These are phyloP conservation scores for Meyerozyma elateridarum DNA, from an alignment of 1,139 yeast species.

Conservation along the genomic window DNA sequence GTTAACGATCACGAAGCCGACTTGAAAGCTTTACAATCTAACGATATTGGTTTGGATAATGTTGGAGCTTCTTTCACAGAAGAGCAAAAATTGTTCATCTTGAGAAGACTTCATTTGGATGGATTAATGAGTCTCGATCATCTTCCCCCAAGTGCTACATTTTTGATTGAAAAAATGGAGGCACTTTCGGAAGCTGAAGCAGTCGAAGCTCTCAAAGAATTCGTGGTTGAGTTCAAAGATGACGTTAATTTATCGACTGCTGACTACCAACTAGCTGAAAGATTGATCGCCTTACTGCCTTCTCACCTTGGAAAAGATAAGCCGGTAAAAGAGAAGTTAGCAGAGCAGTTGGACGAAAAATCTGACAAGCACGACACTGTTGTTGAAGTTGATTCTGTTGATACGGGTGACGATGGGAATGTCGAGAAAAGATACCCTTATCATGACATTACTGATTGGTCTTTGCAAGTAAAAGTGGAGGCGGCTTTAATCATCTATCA, in stretches of 20 bases:
- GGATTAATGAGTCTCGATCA: constrained; percentile 23
- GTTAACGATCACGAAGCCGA: constrained; percentile 13
- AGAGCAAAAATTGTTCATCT: constrained; percentile 24
- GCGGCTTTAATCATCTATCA: constrained; percentile 41
- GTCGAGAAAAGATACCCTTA: not conserved
- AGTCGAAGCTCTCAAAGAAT: constrained; percentile 27
- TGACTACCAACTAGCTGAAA: constrained; percentile 20
- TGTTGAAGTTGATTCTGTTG: not conserved
- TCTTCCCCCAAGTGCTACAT: constrained; percentile 23
- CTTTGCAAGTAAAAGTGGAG: constrained; percentile 32
- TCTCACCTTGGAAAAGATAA: not conserved
- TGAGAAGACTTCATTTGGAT: constrained; percentile 24
- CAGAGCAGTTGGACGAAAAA: not conserved
- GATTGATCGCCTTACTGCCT: not conserved
- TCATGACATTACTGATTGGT: constrained; percentile 28
- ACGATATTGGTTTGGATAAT: constrained; percentile 15
- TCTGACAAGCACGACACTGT: not conserved
- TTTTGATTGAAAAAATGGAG: constrained; percentile 29
- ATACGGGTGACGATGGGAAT: not conserved
- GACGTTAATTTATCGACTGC: constrained; percentile 48
- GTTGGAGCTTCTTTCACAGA: constrained; percentile 23
- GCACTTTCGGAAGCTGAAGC: constrained; percentile 19
- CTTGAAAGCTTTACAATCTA: constrained; percentile 13
- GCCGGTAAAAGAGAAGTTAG: not conserved
- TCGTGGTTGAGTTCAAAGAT: constrained; percentile 34